Evolutionary conservation across 768 basidiomycete species (phyloP).

Genomic region (Leccinum imitatum): DNA sequence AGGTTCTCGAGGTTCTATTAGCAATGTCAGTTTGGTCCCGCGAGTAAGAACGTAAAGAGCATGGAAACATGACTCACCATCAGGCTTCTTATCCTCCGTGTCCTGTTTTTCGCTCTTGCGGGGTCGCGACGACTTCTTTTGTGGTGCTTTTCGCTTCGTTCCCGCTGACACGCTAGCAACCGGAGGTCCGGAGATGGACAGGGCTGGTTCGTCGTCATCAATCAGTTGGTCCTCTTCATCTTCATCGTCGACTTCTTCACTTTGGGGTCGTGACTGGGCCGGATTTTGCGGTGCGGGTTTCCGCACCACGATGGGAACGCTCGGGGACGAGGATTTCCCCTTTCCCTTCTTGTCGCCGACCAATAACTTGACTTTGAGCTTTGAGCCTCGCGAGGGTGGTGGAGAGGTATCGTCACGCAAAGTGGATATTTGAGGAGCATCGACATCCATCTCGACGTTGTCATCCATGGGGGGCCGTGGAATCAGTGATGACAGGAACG

Average conservation of each 20-base stretch:
- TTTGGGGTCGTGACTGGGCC: conserved; percentile 19
- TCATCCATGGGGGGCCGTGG: conserved; percentile 34
- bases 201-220: conserved; percentile 54
- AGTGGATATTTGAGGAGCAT: conserved; percentile 80
- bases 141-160: conserved; percentile 50
- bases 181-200: conserved; percentile 26
- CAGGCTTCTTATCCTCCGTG: conserved; percentile 47
- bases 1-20: conserved; percentile 32
- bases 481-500: neutral
- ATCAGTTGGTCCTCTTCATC: conserved; percentile 79
- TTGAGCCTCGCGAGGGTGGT: conserved; percentile 47
- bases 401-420: conserved; percentile 72
- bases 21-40: conserved; percentile 10
- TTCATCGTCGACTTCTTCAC: conserved; percentile 58
- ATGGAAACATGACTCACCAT: conserved; percentile 36
- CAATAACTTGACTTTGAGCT: conserved; percentile 51
- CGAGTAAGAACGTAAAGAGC: conserved; percentile 22
- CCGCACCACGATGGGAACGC: conserved; percentile 19
- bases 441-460: conserved; percentile 75
- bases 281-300: conserved; percentile 22
- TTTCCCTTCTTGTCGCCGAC: conserved; percentile 44
- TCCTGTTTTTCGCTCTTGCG: conserved; percentile 52
- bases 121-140: conserved; percentile 49
- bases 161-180: conserved; percentile 33
- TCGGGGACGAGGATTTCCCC: conserved; percentile 36